A percentile compares a stretch with the other conserved stretches of the same genome.
These are phyloP conservation scores for Ramalina intermedia DNA, from an alignment of 495 filamentous ascomycete genomes.

Conservation along the genomic window DNA sequence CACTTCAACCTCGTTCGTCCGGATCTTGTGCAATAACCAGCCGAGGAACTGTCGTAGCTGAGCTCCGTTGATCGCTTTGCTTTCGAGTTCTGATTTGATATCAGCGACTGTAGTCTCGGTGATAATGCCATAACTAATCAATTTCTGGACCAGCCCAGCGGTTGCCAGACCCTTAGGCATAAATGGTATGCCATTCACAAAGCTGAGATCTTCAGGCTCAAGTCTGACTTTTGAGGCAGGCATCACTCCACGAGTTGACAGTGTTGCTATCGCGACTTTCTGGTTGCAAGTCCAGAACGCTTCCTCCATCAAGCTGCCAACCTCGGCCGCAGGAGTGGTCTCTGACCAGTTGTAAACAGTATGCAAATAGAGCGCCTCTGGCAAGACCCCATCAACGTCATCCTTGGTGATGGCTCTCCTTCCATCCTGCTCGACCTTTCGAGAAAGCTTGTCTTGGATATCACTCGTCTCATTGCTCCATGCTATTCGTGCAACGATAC, in stretches of 20 bases:
- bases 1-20: slow-evolving; percentile 50
- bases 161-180: slow-evolving; percentile 60
- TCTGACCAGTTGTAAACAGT: slow-evolving; percentile 71
- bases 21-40: slow-evolving; percentile 60
- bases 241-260: slow-evolving; percentile 75
- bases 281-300: slow-evolving; percentile 89
- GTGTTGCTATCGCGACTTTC: slow-evolving; percentile 65
- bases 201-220: slow-evolving; percentile 67
- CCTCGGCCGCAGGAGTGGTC: slow-evolving; percentile 70
- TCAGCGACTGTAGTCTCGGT: slow-evolving; percentile 75
- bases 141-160: slow-evolving; percentile 55
- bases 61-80: slow-evolving; percentile 54
- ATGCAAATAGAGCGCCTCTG: slow-evolving; percentile 37
- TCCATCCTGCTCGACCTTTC: slow-evolving; percentile 19
- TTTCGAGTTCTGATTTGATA: slow-evolving; percentile 63
- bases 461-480: slow-evolving; percentile 75
- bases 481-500: slow-evolving; percentile 76
- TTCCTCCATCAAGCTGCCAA: slow-evolving; percentile 75
- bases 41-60: slow-evolving; percentile 67
- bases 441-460: slow-evolving; percentile 35
- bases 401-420: slow-evolving; percentile 38
- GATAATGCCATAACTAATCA: slow-evolving; percentile 67
- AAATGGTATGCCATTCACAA: slow-evolving; percentile 81
- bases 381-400: slow-evolving; percentile 50
- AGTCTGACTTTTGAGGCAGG: slow-evolving; percentile 63